A percentile compares a stretch with the other conserved stretches of the same genome.
Conservation (phyloP, 1,284 basidiomycete species). For the Microbotryomycetes sp. region DNA sequence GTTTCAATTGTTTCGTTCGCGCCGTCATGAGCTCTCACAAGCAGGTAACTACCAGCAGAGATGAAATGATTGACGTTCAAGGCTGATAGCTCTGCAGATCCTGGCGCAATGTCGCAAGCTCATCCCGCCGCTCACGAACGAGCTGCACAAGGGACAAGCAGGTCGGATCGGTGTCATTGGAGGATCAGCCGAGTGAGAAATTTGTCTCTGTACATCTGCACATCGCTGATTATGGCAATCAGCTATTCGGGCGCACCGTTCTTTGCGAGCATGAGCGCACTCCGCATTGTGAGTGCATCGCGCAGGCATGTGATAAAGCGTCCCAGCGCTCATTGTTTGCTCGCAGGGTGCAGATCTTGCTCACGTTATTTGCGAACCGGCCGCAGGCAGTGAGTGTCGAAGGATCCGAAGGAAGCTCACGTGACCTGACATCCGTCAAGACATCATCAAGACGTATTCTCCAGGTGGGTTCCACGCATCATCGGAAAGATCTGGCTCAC, state of each 20-base stretch:
- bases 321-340: not conserved
- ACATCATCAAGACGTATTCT: slow-evolving; percentile 90
- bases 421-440: slow-evolving; percentile 27
- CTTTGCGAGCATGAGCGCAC: slow-evolving; percentile 80
- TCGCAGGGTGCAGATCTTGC: slow-evolving; percentile 81
- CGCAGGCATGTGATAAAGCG: slow-evolving; percentile 22
- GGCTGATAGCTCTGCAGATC: slow-evolving; percentile 35
- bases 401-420: no score
- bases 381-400: slow-evolving; percentile 35
- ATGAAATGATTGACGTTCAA: no score
- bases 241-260: slow-evolving; percentile 91
- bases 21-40: not conserved
- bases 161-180: slow-evolving; percentile 88
- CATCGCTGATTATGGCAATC: not conserved
- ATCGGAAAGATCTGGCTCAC: no score
- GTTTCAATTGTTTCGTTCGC: not conserved
- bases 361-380: slow-evolving; percentile 92
- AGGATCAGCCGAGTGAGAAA: slow-evolving; percentile 75
- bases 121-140: slow-evolving; percentile 73
- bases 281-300: slow-evolving; percentile 56
- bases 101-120: slow-evolving; percentile 64
- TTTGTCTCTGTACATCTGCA: not conserved
- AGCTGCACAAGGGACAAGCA: slow-evolving; percentile 92
- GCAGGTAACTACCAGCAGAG: no score
- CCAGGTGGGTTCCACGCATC: slow-evolving; percentile 43